Evolutionary conservation across 2,329 filamentous ascomycete species (phyloP).

Genomic region (Ophidiomyces ophidiicola): DNA sequence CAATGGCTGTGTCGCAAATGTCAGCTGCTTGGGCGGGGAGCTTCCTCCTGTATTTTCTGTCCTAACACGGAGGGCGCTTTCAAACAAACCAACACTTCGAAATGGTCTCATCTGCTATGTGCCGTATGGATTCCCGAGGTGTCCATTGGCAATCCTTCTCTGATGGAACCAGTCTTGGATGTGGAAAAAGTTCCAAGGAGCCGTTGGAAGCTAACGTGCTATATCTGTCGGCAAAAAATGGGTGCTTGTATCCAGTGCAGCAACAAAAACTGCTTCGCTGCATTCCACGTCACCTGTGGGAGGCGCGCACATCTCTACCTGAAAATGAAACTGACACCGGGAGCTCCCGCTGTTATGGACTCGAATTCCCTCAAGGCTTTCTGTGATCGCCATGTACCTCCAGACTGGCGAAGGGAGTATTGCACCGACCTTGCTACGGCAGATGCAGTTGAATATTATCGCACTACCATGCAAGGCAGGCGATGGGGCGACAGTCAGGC

Average conservation of each 20-base stretch:
- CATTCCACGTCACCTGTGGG: slow-evolving; percentile 94
- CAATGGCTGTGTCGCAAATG: slow-evolving; percentile 98
- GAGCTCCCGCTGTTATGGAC: slow-evolving; percentile 64
- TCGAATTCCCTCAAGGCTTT: slow-evolving; percentile 81
- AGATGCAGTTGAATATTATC: slow-evolving; percentile 80
- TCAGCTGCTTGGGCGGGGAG: slow-evolving; percentile 82
- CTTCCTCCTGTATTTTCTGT: slow-evolving; percentile 95
- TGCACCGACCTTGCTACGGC: slow-evolving; percentile 67
- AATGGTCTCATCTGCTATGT: slow-evolving; percentile 93
- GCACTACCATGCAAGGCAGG: slow-evolving; percentile 72
- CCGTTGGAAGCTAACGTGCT: slow-evolving; percentile 86
- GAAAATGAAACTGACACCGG: slow-evolving; percentile 90
- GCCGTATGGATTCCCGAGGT: slow-evolving; percentile 99
- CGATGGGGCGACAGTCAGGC: slow-evolving; percentile 87
- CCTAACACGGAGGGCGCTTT: slow-evolving; percentile 96
- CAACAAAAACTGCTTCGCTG: slow-evolving; percentile 92
- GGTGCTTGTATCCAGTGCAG: slow-evolving; percentile 96
- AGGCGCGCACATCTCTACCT: slow-evolving; percentile 75
- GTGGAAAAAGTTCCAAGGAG: slow-evolving; percentile 94
- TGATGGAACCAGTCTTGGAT: slow-evolving; percentile 97
- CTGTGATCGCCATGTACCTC: slow-evolving; percentile 87
- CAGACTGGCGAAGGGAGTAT: slow-evolving; percentile 78
- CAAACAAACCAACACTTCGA: slow-evolving; percentile 91
- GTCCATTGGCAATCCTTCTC: slow-evolving; percentile 84
- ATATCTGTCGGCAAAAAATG: slow-evolving; percentile 96